Percentiles rank a stretch among this genome's conserved stretches.
Evolutionary conservation across 108 stramenopile species (phyloP).

Genomic region (Ochromonas danica): DNA sequence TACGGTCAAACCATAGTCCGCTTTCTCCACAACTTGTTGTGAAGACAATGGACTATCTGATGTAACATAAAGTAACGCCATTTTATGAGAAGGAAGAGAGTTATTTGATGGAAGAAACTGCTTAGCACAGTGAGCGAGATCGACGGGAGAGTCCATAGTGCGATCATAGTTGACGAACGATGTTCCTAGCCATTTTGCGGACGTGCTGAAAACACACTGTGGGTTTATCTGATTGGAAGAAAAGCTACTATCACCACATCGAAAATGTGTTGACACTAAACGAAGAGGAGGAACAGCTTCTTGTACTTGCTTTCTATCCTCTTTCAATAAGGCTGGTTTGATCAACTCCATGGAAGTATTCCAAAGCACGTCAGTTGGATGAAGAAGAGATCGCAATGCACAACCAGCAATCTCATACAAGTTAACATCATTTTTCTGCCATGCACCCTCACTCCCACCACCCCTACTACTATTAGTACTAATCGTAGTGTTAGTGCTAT

Average conservation of each 20-base stretch:
- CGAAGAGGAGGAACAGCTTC: neutral
- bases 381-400: neutral
- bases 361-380: neutral
- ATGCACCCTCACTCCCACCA: no score
- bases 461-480: no score
- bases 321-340: neutral
- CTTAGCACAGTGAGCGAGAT: neutral
- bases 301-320: neutral
- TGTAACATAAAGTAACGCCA: neutral
- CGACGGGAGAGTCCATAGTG: neutral
- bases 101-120: neutral
- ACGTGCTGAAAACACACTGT: neutral
- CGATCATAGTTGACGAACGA: neutral
- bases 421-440: no score
- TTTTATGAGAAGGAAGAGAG: neutral
- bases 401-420: conserved; percentile 24
- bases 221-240: neutral
- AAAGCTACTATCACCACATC: conserved; percentile 24
- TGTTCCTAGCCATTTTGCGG: neutral
- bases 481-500: no score
- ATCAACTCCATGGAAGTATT: neutral
- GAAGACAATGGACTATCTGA: neutral
- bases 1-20: neutral
- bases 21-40: neutral
- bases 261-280: neutral